Evolutionary conservation across 1,284 basidiomycete genomes (phyloP), one percentile per base, ranked within the genome.

Genomic region (Vanrija humicola): DNA sequence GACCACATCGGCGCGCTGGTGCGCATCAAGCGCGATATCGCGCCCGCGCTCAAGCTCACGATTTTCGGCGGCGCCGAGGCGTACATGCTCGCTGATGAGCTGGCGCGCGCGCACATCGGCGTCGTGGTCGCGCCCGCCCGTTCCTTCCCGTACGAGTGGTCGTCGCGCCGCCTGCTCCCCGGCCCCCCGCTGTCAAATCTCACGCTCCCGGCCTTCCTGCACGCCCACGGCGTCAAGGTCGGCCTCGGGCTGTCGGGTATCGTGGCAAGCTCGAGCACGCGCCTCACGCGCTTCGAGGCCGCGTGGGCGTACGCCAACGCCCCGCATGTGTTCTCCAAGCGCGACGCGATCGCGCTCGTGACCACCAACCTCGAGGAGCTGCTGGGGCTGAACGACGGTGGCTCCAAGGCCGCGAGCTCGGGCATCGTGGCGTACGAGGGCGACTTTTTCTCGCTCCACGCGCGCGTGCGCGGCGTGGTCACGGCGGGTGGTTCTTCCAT

Each of bases 1-100:
- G 87, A 91, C 65, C 79, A 84, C 57, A 90, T 92, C 78, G 86
- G 86, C 0, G 82, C 84, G 3, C 71, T 96, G 15, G 74, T 95
- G 40, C 78, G 82, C 34, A 75, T 94, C 53, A 90, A 90, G 77
- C 77, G 79, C 16, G 84, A 89, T 56, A 81, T 89, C 19, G 88
- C 90, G 54, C 78, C 64, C 14, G 46, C 54, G 21, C 60, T 70
- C 48, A 68, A 68, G 59, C 62, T 73, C 46, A 72, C 86, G 2
- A 84, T 91, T 63, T 77, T 82, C 38, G 88, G 89, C 6, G 90
- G 84, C 0, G 79, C 82, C 0, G 90, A 94, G 74, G 82, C 88
- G 4, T 77, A 74, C 74, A 48, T 77, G 25, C 65, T 94, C 44
- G 90, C 90, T 0, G 72, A 82, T 38, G 85, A 92, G 61, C 83